Evolutionary conservation across 2,329 filamentous ascomycete species (phyloP).

Genomic region (Sarocladium brachiariae): DNA sequence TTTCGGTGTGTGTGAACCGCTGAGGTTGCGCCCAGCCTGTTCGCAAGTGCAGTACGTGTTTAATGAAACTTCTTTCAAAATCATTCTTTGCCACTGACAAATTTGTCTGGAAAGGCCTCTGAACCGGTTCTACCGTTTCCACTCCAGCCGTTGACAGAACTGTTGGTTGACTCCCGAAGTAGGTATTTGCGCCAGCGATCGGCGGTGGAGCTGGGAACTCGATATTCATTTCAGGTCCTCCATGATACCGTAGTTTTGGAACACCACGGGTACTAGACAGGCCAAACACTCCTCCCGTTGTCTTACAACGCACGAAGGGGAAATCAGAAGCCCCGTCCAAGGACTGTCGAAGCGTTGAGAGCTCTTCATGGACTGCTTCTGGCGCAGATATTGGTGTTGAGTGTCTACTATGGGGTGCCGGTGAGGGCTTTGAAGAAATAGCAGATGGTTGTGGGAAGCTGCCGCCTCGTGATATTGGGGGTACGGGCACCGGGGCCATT

Average conservation of each 20-base stretch:
- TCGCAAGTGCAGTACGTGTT: background rate
- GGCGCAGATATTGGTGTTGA: too few species aligned
- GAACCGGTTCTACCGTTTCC: background rate
- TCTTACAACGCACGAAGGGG: conserved; percentile 4
- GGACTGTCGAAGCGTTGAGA: background rate
- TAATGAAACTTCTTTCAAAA: conserved; percentile 17
- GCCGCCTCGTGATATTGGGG: too few species aligned
- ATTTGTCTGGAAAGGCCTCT: conserved; percentile 1
- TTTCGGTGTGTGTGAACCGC: background rate
- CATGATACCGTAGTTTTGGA: conserved; percentile 7
- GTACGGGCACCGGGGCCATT: too few species aligned
- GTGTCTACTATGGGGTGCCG: too few species aligned
- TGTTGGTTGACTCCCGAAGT: conserved; percentile 21
- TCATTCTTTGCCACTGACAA: conserved; percentile 14
- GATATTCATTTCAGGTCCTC: background rate
- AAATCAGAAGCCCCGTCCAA: conserved; percentile 6
- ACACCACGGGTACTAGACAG: background rate
- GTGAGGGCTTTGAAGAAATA: too few species aligned
- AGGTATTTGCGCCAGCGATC: conserved; percentile 29
- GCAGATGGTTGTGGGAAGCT: too few species aligned
- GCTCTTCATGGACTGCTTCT: background rate
- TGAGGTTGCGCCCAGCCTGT: background rate
- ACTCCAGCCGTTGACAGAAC: too few species aligned
- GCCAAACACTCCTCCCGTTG: conserved; percentile 1
- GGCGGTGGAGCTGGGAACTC: conserved; percentile 22